Base-by-base conservation (phyloP, 2,329 filamentous ascomycete genomes). In the Alternaria burnsii region DNA sequence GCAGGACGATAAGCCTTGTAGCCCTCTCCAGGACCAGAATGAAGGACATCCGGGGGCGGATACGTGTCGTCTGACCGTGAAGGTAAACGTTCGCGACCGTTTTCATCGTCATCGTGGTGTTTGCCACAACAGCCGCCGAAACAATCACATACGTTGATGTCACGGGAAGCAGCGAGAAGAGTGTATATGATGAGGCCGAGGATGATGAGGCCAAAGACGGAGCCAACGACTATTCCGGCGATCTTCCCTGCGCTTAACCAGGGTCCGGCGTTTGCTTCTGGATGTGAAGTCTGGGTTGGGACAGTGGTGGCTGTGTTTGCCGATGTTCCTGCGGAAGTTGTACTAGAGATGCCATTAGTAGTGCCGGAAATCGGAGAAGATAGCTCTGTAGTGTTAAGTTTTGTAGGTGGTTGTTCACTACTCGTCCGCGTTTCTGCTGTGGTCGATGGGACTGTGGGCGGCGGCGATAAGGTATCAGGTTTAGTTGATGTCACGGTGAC, bases 101-200 rank as follows among this genome's bases (percentile, higher is more conserved):
- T 18, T 22, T 41, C 44, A 5, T 56, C 36, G 14, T 47, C n/a
- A n/a, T 48, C 30, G 2, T 42, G 12, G 20, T 26, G 34, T 42
- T 52, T 56, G 5, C 46, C 34, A 3, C 26, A 46, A 18, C 43
- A 43, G 4, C 42, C 28, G 26, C 54, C 54, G 20, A 53, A 61
- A n/a, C 59, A 61, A 22, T 61, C 18, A 30, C 59, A 61, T 12
- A 61, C 59, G 36, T 61, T 61, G 42, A 61, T 44, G 20, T 48
- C 59, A 1, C 54, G 59, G 16, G 38, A 50, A n/a, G 24, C 38
- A 12, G 59, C 54, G 18, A 32, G 44, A 3, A 58, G 28, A 40
- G 41, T 38, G 36, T 58, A 58, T 16, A 30, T 12, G 16, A 44
- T 36, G 5, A 61, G 28, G n/a, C 41, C 36, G n/a, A 61, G 26